These are phyloP conservation scores for Alisma plantagoaquatica DNA, from an alignment of 106 monocot genomes.

Conservation along the genomic window DNA sequence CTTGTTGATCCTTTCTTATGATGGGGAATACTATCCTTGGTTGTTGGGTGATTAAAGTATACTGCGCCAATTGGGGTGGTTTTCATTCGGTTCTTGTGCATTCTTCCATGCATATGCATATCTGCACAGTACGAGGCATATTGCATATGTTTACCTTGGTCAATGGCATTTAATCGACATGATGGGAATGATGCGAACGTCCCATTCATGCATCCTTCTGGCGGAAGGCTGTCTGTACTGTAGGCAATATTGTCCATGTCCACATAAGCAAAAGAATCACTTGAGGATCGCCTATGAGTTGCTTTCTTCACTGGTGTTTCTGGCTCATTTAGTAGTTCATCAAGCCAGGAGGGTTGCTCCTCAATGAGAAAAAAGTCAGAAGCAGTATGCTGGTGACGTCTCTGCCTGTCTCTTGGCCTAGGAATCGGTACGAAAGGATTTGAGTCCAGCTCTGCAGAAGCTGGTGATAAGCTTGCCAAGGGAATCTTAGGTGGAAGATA, in stretches of 20 bases:
- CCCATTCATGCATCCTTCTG: conserved; percentile 15
- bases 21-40: conserved; percentile 20
- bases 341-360: conserved; percentile 93
- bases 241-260: conserved; percentile 27
- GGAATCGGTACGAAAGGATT: conserved; percentile 9
- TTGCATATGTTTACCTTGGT: conserved; percentile 14
- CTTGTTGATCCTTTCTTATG: conserved; percentile 9
- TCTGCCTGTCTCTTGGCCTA: conserved; percentile 28
- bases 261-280: conserved; percentile 81
- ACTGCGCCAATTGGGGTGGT: conserved; percentile 12
- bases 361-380: conserved; percentile 82
- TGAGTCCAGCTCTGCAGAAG: conserved; percentile 33
- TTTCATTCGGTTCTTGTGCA: conserved; percentile 35
- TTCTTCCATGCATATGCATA: conserved; percentile 15
- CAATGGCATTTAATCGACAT: conserved; percentile 26
- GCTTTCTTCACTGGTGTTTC: conserved; percentile 69
- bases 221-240: conserved; percentile 18
- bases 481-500: conserved; percentile 61
- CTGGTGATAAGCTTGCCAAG: conserved; percentile 33
- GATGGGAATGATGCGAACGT: conserved; percentile 4
- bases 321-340: conserved; percentile 84
- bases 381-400: conserved; percentile 62
- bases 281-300: conserved; percentile 76
- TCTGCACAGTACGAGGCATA: conserved; percentile 17
- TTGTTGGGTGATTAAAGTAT: conserved; percentile 8